A percentile compares a stretch with the other conserved stretches of the same genome.
Conservation (phyloP, 1,139 yeast species). For the Zygosaccharomyces sapae region DNA sequence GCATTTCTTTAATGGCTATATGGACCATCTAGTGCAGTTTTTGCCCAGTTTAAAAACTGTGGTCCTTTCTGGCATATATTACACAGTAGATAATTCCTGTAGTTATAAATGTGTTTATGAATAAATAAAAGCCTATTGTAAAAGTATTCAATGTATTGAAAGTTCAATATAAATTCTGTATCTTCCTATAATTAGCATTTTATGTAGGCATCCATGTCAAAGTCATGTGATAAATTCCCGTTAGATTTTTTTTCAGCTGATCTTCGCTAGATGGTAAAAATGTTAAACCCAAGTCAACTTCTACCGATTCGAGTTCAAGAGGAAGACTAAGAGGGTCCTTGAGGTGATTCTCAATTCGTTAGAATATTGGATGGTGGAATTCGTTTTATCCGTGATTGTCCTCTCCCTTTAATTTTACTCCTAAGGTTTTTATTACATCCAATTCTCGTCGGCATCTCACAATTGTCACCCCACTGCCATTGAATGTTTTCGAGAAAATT, state of each 20-base stretch:
- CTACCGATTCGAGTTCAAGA: not conserved
- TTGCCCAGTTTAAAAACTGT: constrained; percentile 32
- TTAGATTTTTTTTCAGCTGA: not conserved
- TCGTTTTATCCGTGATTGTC: not conserved
- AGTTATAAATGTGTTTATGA: constrained; percentile 23
- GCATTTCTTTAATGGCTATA: constrained; percentile 42
- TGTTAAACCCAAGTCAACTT: not conserved
- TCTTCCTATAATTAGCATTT: not conserved
- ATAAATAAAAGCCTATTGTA: constrained; percentile 6
- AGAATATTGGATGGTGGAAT: not conserved
- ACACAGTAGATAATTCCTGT: constrained; percentile 19
- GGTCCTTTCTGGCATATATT: constrained; percentile 31
- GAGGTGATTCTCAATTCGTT: not conserved
- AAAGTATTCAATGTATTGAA: not conserved
- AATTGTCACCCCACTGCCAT: not conserved
- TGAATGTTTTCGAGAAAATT: constrained; percentile 1
- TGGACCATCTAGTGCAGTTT: constrained; percentile 28
- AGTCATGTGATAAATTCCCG: not conserved
- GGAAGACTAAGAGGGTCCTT: not conserved
- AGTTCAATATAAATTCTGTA: not conserved
- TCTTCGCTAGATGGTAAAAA: not conserved
- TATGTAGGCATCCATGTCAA: too few relatives aligned
- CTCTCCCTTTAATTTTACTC: not conserved
- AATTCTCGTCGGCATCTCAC: constrained; percentile 1
- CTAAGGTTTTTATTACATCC: not conserved